These are phyloP conservation scores for Pseudognaphalium luteoalbum DNA, from an alignment of 129 eudicot species.

Conservation along the genomic window DNA sequence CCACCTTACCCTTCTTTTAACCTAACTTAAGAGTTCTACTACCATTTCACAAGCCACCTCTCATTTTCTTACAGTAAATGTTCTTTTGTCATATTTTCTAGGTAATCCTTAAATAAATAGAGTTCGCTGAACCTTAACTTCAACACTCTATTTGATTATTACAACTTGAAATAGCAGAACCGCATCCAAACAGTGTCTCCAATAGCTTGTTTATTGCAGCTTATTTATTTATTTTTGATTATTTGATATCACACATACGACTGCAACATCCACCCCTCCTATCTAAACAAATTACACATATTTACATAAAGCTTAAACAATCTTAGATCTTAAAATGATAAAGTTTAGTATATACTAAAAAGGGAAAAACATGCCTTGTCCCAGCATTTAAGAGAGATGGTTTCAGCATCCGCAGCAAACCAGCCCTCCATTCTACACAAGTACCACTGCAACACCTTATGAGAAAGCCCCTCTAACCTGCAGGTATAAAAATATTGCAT, in stretches of 20 bases:
- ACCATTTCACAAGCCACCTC: background rate
- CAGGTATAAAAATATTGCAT: background rate
- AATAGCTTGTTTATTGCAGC: background rate
- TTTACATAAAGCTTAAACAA: background rate
- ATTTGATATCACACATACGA: background rate
- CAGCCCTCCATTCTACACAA: constrained; percentile 99
- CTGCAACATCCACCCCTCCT: background rate
- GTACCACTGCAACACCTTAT: constrained; percentile 99
- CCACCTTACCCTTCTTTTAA: background rate
- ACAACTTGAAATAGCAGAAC: too few species aligned
- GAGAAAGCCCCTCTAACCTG: constrained; percentile 83
- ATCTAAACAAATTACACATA: background rate
- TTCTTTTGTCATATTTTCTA: background rate
- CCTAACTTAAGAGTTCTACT: background rate
- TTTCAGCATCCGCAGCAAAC: constrained; percentile 99
- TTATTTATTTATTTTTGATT: too few species aligned
- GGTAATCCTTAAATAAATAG: background rate
- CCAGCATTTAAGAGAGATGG: constrained; percentile 90
- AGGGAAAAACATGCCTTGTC: constrained; percentile 57
- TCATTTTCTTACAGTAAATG: background rate
- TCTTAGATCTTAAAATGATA: constrained; percentile 5
- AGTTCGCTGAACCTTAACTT: background rate
- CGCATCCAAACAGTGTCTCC: background rate
- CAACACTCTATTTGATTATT: too few species aligned
- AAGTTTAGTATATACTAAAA: background rate